Percentiles rank a stretch among this genome's conserved stretches.
Conservation (phyloP, 2,329 filamentous ascomycete genomes). For the Dendrostoma leiphaemia region DNA sequence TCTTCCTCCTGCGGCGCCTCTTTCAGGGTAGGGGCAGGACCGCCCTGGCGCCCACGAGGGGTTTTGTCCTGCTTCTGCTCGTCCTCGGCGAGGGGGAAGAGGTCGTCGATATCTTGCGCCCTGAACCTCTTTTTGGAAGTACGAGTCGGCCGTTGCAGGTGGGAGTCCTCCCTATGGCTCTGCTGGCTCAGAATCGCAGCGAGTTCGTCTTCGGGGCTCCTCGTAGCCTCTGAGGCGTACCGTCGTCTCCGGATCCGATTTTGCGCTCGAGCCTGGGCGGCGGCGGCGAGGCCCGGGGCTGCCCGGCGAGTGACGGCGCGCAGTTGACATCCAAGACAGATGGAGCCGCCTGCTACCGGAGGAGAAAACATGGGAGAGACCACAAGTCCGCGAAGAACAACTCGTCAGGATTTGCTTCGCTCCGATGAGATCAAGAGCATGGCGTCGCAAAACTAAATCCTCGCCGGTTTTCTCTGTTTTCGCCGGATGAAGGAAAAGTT, state of each 20-base stretch:
- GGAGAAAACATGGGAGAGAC: constrained; percentile 31
- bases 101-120: background rate
- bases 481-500: background rate
- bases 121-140: background rate
- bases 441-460: background rate
- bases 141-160: background rate
- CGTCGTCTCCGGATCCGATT: constrained; percentile 9
- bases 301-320: constrained; percentile 28
- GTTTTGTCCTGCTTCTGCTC: background rate
- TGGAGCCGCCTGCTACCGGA: constrained; percentile 30
- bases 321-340: constrained; percentile 39
- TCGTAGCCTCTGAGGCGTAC: constrained; percentile 15
- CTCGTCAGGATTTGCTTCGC: background rate
- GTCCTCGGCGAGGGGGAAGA: background rate
- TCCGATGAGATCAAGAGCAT: background rate
- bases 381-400: background rate
- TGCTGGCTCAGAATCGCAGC: background rate
- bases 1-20: too few relatives aligned
- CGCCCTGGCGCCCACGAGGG: too few relatives aligned
- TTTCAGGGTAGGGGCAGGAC: too few relatives aligned
- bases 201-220: background rate
- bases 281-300: constrained; percentile 17
- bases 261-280: constrained; percentile 4
- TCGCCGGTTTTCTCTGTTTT: background rate
- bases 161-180: background rate